Percentiles rank a stretch among this genome's conserved stretches.
Evolutionary conservation across 345 rosid genomes (phyloP).

Genomic region (Hypericum perforatum): DNA sequence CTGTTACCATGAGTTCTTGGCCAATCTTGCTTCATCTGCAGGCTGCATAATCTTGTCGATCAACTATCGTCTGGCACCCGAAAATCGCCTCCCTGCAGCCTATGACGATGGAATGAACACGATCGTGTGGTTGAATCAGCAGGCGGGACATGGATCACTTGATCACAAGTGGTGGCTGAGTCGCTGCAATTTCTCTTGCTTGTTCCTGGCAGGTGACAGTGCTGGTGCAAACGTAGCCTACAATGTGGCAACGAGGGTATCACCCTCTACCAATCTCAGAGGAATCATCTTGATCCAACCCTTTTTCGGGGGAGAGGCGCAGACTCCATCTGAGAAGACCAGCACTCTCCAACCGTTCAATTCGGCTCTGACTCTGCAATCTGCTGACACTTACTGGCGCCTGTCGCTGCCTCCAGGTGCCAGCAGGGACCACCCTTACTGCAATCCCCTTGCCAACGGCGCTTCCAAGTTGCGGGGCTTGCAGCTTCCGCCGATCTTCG

Average conservation of each 20-base stretch:
- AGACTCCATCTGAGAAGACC: conserved; percentile 15
- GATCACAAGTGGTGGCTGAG: conserved; percentile 30
- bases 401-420: conserved; percentile 16
- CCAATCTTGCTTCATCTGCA: conserved; percentile 15
- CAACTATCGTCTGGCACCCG: conserved; percentile 18
- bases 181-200: conserved; percentile 9
- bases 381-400: conserved; percentile 21
- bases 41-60: conserved; percentile 15
- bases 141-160: conserved; percentile 1
- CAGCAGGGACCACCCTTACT: conserved; percentile 21
- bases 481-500: conserved; percentile 8
- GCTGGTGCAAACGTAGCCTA: conserved; percentile 24
- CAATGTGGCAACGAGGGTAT: conserved; percentile 14
- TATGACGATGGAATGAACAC: conserved; percentile 18
- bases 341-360: conserved; percentile 10
- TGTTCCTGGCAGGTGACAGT: conserved; percentile 21
- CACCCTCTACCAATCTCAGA: conserved; percentile 3
- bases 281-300: conserved; percentile 24
- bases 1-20: conserved; percentile 17
- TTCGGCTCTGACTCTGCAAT: conserved; percentile 17
- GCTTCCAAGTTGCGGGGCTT: conserved; percentile 5
- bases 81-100: conserved; percentile 23
- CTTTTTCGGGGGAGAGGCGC: conserved; percentile 18
- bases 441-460: conserved; percentile 17
- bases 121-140: conserved; percentile 17